Conservation (phyloP, 768 basidiomycete genomes). For the Tricholomella constricta region DNA sequence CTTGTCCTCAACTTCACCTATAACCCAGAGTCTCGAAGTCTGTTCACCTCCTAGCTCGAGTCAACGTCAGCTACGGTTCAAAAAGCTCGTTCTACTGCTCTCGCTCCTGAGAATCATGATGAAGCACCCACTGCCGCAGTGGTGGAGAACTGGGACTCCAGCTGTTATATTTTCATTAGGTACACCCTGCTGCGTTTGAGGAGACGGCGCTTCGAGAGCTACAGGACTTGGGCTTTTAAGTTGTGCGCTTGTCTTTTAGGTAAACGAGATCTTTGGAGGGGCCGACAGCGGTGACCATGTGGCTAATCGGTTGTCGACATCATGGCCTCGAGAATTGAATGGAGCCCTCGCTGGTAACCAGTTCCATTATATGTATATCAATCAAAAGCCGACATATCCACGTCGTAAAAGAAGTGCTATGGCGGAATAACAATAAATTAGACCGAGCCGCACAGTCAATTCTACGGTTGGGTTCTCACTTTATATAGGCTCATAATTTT, state of each 20-base stretch:
- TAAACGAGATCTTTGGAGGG: background rate
- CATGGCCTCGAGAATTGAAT: background rate
- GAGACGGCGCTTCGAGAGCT: background rate
- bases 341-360: background rate
- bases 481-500: slow-evolving; percentile 94
- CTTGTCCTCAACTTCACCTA: background rate
- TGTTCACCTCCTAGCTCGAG: background rate
- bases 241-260: background rate
- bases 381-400: slow-evolving; percentile 64
- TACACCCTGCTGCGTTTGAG: background rate
- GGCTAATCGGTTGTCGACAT: background rate
- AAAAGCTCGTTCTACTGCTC: background rate
- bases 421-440: slow-evolving; percentile 5
- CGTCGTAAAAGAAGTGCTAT: slow-evolving; percentile 63
- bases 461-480: slow-evolving; percentile 42
- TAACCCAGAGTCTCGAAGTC: background rate
- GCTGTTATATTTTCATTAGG: background rate
- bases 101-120: background rate
- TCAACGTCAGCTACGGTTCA: background rate
- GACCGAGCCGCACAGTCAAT: background rate
- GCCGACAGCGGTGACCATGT: background rate
- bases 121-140: background rate
- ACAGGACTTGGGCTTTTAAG: background rate
- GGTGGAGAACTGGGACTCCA: background rate
- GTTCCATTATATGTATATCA: slow-evolving; percentile 14